Conservation (phyloP, 2,329 filamentous ascomycete species). For the Bimuria novae-zelandiae region DNA sequence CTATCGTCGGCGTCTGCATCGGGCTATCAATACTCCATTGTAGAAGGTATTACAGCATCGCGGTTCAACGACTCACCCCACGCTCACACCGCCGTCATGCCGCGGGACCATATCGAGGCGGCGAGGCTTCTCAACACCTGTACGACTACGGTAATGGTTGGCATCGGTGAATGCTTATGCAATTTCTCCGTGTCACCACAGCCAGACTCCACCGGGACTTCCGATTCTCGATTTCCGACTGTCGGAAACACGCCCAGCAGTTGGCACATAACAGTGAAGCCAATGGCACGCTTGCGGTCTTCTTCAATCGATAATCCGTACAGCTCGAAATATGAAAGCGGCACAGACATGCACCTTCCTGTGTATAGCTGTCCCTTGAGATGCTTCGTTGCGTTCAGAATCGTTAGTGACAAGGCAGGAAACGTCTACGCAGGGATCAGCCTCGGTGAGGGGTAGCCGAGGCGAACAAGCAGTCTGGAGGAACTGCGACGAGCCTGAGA, state of each 20-base stretch:
- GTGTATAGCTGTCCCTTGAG: too few species aligned
- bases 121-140: background rate
- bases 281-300: background rate
- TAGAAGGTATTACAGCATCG: background rate
- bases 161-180: conserved; percentile 7
- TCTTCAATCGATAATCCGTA: too few species aligned
- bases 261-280: background rate
- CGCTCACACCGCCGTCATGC: background rate
- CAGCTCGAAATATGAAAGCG: too few species aligned
- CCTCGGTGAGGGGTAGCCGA: conserved; percentile 25
- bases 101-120: background rate
- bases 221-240: conserved; percentile 11
- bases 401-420: background rate
- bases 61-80: background rate
- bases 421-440: conserved; percentile 20
- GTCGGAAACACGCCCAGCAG: conserved; percentile 6
- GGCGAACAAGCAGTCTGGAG: conserved; percentile 11
- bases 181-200: conserved; percentile 17
- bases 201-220: background rate
- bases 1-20: background rate
- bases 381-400: background rate
- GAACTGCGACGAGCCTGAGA: conserved; percentile 27
- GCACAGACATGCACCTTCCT: too few species aligned
- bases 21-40: background rate
- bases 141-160: background rate